Conservation (phyloP, 2,329 filamentous ascomycete genomes). For the Chlorencoelia australis region DNA sequence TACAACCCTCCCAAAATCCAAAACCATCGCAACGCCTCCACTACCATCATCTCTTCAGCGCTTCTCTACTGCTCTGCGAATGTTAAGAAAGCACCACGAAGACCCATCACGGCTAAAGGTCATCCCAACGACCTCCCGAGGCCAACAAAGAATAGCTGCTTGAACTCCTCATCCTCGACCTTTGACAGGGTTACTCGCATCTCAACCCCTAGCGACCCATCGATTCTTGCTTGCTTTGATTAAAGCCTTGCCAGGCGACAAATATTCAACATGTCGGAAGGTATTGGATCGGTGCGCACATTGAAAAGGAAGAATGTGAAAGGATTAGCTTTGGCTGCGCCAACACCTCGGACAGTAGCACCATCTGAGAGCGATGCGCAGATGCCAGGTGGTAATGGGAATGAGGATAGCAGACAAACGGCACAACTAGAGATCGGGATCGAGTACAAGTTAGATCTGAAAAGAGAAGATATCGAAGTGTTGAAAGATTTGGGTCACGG, state of each 20-base stretch:
- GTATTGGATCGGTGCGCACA: constrained; percentile 59
- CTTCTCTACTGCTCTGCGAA: too few relatives aligned
- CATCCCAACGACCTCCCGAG: not conserved
- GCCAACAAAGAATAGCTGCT: not conserved
- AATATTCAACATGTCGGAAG: constrained; percentile 38
- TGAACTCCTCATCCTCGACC: not conserved
- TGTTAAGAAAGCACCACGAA: not conserved
- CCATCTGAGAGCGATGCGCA: constrained; percentile 64
- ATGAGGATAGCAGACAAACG: constrained; percentile 48
- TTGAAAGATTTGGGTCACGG: constrained; percentile 91
- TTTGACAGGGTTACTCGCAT: not conserved
- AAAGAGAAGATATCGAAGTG: constrained; percentile 84
- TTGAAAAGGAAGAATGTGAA: constrained; percentile 99
- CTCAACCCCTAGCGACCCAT: not conserved
- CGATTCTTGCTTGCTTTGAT: too few relatives aligned
- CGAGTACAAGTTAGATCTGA: constrained; percentile 88
- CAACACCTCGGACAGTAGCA: constrained; percentile 59
- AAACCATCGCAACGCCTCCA: too few relatives aligned
- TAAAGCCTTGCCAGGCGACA: too few relatives aligned
- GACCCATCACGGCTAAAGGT: not conserved
- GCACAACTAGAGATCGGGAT: constrained; percentile 85
- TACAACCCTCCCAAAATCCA: too few relatives aligned
- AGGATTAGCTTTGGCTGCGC: constrained; percentile 77
- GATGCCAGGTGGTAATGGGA: constrained; percentile 48
- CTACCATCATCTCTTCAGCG: too few relatives aligned